Conservation (phyloP, 805 yeast genomes). For the Wickerhamiella hasegawae region DNA sequence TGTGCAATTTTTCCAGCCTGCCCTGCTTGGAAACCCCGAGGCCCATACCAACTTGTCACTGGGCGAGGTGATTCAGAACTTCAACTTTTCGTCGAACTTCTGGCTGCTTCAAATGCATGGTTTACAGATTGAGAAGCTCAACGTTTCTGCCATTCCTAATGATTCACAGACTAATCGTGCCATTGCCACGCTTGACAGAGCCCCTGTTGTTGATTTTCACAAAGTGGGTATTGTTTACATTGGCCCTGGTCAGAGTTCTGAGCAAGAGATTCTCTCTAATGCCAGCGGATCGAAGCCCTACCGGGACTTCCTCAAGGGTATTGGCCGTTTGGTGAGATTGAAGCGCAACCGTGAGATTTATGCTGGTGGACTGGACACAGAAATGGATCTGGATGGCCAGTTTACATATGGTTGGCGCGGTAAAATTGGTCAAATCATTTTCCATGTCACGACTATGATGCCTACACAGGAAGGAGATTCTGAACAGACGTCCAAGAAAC, state of each 20-base stretch:
- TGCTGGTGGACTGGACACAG: slow-evolving; percentile 69
- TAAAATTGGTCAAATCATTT: slow-evolving; percentile 53
- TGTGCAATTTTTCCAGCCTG: slow-evolving; percentile 9
- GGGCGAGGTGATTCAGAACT: background rate
- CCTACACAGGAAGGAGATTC: slow-evolving; percentile 34
- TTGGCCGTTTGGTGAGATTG: slow-evolving; percentile 49
- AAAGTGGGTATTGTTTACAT: slow-evolving; percentile 68
- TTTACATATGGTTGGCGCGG: slow-evolving; percentile 60
- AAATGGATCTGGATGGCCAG: slow-evolving; percentile 56
- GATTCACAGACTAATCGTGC: slow-evolving; percentile 36
- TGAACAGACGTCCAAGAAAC: slow-evolving; percentile 41
- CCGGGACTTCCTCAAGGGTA: slow-evolving; percentile 36
- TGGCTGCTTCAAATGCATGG: slow-evolving; percentile 5
- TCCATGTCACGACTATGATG: slow-evolving; percentile 75
- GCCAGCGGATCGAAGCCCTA: slow-evolving; percentile 46
- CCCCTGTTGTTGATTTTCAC: slow-evolving; percentile 63
- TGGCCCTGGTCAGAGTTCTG: slow-evolving; percentile 48
- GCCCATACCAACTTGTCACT: background rate
- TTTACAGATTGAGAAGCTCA: slow-evolving; percentile 1
- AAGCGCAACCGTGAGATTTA: slow-evolving; percentile 37
- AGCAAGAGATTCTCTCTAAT: slow-evolving; percentile 49
- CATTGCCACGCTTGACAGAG: slow-evolving; percentile 46
- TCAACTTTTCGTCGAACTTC: slow-evolving; percentile 1
- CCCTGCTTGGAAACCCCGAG: background rate
- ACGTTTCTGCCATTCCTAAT: slow-evolving; percentile 29